Base-by-base conservation (phyloP, 345 rosid genomes). In the Heritiera littoralis region DNA sequence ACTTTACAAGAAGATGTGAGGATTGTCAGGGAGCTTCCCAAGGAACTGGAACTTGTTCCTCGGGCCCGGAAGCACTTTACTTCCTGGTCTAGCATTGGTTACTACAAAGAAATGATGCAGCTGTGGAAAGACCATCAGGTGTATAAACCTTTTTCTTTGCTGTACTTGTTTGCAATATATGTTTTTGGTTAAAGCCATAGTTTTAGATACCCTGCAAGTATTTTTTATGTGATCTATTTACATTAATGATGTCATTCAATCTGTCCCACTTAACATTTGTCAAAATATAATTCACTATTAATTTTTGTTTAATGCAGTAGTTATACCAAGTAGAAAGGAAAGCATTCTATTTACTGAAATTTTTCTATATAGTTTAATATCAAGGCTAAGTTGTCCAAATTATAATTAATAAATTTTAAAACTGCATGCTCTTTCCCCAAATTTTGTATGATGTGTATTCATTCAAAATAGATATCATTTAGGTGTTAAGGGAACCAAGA, bases 21-120 rank as follows among this genome's bases (percentile, higher is more conserved):
- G 84, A 81, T 96, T 82, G 83, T 91, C 45, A 88, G 79, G 78
- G 91, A 87, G 83, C 97, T 94, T 6, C 98, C 98, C 4, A 86
- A 84, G 84, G 92, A 90, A 77, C 80, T 96, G 84, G 94, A 86
- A 67, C 82, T 88, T 77, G 72, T 88, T 66, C 98, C 95, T 80
- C 90, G 90, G 66, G 98, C 97, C 3, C 85, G 97, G 85, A 94
- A 92, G 85, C 99, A 96, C 84, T 96, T 96, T 78, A 85, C 89
- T 72, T 90, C 95, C 18, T 96, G 99, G 99, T 77, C 97, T 75
- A 52, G 91, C 74, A 75, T 91, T 20, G 90, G 92, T 75, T 96
- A 96, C 86, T 96, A 94, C 67, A 89, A 91, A 89, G 97, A 91
- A 79, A 89, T 94, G 97, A 81, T 87, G 45, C 87, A 83, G 51